Base-by-base conservation (phyloP, 495 filamentous ascomycete species). In the Cryomyces minteri region DNA sequence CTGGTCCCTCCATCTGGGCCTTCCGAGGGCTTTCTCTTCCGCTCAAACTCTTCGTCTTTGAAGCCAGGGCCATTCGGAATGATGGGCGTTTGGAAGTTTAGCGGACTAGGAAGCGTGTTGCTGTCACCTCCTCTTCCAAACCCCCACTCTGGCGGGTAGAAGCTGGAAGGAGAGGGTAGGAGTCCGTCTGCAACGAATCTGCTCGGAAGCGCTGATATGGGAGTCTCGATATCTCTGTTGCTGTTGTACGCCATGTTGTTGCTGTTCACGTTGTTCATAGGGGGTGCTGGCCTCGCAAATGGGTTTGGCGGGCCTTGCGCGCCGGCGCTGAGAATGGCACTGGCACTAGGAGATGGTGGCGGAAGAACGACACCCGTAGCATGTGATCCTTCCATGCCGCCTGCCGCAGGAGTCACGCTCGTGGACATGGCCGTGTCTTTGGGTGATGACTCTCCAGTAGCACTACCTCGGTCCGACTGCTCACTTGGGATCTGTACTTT, bases 401-500 rank as follows among this genome's bases (percentile, higher is more conserved):
- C 48, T 40, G 4, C 14, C 6, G 65, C 65, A 12, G 68, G 68
- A 29, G 69, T 77, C 12, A 60, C 60, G 8, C 63, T 64, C 14
- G 72, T 69, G 31, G 71, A 72, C 14, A 72, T 70, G 31, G 71
- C 72, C 3, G 82, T 76, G 43, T 78, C 80, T 14, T 76, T 78
- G 6, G 85, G 83, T 10, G 83, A 81, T 0, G 85, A 84, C 43
- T 73, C 72, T 29, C 76, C 82, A 2, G 79, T 87, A 31, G 76
- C 80, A 54, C 79, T 85, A 42, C 78, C 87, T n/a, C 68, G 71
- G 51, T 92, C 87, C 2, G 84, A 88, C 44, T 79, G 73, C 55
- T 93, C 90, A 51, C 82, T 84, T 2, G 90, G 90, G 57, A 98
- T 98, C 52, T 94, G 84, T 3, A 98, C 86, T 58, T 82, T 92